These are phyloP conservation scores for Melampsora occidentalis DNA, from an alignment of 1,284 basidiomycete genomes.

Conservation along the genomic window DNA sequence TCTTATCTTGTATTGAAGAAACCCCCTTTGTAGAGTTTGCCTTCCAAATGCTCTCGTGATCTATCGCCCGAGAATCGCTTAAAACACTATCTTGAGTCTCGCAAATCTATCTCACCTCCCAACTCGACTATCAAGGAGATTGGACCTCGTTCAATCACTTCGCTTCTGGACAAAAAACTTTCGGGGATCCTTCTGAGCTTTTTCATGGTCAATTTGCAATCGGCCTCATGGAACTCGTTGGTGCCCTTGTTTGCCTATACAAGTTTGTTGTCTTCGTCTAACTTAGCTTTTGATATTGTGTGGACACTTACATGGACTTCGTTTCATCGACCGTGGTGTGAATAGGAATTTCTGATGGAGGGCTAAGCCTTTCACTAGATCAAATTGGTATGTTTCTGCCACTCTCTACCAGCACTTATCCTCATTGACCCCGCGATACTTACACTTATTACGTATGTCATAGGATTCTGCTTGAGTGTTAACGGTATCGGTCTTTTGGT, in stretches of 20 bases:
- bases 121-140: background rate
- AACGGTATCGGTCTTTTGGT: constrained; percentile 21
- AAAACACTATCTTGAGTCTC: background rate
- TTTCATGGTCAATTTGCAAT: constrained; percentile 16
- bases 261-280: constrained; percentile 1
- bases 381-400: constrained; percentile 27
- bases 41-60: background rate
- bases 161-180: constrained; percentile 10
- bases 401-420: background rate
- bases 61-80: background rate
- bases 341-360: constrained; percentile 32
- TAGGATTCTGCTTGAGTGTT: constrained; percentile 14
- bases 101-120: background rate
- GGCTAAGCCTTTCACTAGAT: constrained; percentile 20
- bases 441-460: background rate
- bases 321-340: too few relatives aligned
- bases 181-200: constrained; percentile 15
- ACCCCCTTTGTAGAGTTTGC: background rate
- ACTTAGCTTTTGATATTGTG: too few relatives aligned
- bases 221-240: constrained; percentile 22
- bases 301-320: too few relatives aligned
- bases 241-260: constrained; percentile 39
- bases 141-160: background rate
- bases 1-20: background rate
- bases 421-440: background rate